Base-by-base conservation (phyloP, 2,329 filamentous ascomycete species). In the Fusarium sp. region DNA sequence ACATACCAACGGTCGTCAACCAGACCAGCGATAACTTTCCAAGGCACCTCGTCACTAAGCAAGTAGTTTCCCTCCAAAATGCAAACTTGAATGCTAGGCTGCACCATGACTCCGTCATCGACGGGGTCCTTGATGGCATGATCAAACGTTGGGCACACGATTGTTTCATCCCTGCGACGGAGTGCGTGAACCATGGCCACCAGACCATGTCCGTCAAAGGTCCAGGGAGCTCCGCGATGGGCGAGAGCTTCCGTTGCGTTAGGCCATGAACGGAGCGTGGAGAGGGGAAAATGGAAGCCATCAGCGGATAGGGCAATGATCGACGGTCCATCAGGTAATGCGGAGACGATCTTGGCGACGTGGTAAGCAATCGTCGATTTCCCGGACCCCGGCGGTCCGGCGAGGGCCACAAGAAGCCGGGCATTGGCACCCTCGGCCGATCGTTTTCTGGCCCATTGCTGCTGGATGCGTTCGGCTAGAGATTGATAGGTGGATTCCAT, bases 121-220 rank as follows among this genome's bases (percentile, higher is more conserved):
- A 91, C 87, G 0, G 93, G 93, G 75, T 95, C 93, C 80, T 95
- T 95, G 73, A 91, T 81, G 1, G 92, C 89, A 80, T 95, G 93
- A 80, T 94, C 91, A 81, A 95, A 95, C 38, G 88, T 90, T 0
- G 93, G 93, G 65, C 76, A 74, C 66, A 78, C 72, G 14, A 78
- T 29, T 29, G 40, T 20, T 64, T 62, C 67, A 10, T 59, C 38
- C 10, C n/a, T 42, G 40, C 52, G 42, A 5, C 64, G 73, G 14
- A 81, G 72, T 11, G 56, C 57, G 16, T 62, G 65, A 2, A 78
- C 72, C 13, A 81, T 65, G 5, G 38, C 63, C 22, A 76, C 75
- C 24, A 74, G 73, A 2, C 64, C 77, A 13, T 63, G 69, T 8
- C 72, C 78, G 64, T 82, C 79, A 67, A 81, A 82, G 1, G 80